phyloP scores from a whole-genome alignment of 495 filamentous ascomycete genomes.

The Annulohypoxylon moriforme region DNA sequence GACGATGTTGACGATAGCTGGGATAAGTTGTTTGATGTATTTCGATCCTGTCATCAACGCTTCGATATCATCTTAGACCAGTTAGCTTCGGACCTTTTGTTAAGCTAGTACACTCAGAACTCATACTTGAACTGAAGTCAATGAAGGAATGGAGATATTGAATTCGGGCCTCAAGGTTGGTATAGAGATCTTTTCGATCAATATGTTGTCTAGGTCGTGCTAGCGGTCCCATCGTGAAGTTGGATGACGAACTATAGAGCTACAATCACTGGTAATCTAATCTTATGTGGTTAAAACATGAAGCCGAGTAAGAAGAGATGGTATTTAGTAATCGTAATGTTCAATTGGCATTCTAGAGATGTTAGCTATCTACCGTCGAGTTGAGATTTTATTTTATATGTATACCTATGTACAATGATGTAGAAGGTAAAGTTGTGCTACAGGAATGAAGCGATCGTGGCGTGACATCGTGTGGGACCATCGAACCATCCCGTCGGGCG shows the following conservation, averaged over 20 bases:
- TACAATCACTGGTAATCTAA: not conserved
- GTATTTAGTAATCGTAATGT: not conserved
- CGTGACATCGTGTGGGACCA: constrained; percentile 41
- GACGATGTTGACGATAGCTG: constrained; percentile 78
- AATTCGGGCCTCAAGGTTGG: constrained; percentile 71
- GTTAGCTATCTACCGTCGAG: not conserved
- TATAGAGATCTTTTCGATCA: constrained; percentile 75
- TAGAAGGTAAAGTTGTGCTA: not conserved
- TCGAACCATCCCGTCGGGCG: constrained; percentile 39
- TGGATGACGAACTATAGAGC: not conserved
- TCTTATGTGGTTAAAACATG: too few relatives aligned
- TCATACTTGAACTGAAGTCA: constrained; percentile 74
- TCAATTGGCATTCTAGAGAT: not conserved
- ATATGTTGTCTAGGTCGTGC: constrained; percentile 66
- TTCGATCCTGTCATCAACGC: constrained; percentile 72
- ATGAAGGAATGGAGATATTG: constrained; percentile 77
- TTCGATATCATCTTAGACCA: constrained; percentile 69
- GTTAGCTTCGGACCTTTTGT: constrained; percentile 10
- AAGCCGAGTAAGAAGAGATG: not conserved
- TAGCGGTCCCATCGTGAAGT: constrained; percentile 30
- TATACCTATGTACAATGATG: constrained; percentile 1
- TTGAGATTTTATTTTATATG: constrained; percentile 16
- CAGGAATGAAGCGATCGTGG: constrained; percentile 39
- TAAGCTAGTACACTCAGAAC: not conserved
- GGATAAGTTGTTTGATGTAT: constrained; percentile 80